Evolutionary conservation across 2,329 filamentous ascomycete genomes (phyloP).

Genomic region (Xylaria sp.): DNA sequence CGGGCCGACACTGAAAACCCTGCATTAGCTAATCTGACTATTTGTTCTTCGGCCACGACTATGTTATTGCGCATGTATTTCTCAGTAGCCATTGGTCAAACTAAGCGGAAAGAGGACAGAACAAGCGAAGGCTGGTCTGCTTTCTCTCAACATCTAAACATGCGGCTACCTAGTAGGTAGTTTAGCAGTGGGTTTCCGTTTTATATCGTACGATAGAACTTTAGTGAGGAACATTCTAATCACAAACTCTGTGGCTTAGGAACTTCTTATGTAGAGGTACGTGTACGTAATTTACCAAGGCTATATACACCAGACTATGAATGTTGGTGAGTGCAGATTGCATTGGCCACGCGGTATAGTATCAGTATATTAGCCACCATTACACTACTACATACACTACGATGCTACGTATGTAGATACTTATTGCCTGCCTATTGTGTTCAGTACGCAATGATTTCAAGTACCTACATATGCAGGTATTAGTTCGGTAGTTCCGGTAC

Average conservation of each 20-base stretch:
- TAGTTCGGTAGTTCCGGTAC: background rate
- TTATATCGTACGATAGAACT: background rate
- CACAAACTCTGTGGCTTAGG: background rate
- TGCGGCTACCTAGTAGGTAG: too few relatives aligned
- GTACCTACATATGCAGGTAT: too few relatives aligned
- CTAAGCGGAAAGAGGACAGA: slow-evolving; percentile 6
- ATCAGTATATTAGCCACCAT: too few relatives aligned
- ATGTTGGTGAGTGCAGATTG: background rate
- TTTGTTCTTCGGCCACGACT: background rate
- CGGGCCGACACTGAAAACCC: background rate
- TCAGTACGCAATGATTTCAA: too few relatives aligned
- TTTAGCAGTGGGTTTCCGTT: background rate
- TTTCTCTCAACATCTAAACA: background rate
- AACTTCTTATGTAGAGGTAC: background rate
- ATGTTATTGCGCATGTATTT: background rate
- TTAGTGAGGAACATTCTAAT: background rate
- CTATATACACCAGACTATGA: too few relatives aligned
- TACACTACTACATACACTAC: too few relatives aligned
- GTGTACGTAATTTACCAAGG: background rate
- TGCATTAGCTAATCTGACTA: background rate
- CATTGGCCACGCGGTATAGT: background rate
- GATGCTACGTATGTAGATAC: too few relatives aligned
- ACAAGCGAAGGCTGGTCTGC: background rate
- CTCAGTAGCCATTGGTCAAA: background rate
- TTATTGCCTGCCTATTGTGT: too few relatives aligned